phyloP scores from a whole-genome alignment of 1,139 yeast genomes.

The Kazachstania sp. region DNA sequence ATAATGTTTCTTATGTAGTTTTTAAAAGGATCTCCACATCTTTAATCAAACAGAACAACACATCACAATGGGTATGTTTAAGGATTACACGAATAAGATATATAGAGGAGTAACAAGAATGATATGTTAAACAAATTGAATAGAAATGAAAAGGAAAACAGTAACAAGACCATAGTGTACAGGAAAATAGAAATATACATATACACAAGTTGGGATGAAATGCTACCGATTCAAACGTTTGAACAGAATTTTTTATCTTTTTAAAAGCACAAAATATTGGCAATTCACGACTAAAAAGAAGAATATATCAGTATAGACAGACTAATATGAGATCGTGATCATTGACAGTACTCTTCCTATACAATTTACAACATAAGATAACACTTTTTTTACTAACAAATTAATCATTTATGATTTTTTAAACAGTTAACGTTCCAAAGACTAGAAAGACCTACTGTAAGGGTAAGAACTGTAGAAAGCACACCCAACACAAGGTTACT shows the following conservation, averaged over 20 bases:
- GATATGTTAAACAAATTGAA: neutral
- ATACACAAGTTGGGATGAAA: too few species aligned
- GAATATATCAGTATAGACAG: too few species aligned
- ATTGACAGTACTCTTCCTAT: neutral
- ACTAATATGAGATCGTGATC: neutral
- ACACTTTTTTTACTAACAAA: conserved; percentile 2
- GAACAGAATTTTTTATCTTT: too few species aligned
- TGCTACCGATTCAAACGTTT: too few species aligned
- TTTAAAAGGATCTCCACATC: neutral
- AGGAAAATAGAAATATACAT: too few species aligned
- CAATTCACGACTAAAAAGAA: too few species aligned
- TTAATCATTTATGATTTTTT: neutral
- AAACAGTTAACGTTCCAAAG: conserved; percentile 97
- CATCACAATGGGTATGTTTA: conserved; percentile 14
- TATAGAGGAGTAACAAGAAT: neutral
- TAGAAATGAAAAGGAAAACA: neutral
- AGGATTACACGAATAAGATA: neutral
- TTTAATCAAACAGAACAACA: conserved; percentile 2
- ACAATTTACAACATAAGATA: neutral
- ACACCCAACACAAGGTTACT: conserved; percentile 99
- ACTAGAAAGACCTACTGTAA: conserved; percentile 99
- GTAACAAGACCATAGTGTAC: too few species aligned
- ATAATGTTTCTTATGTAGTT: neutral
- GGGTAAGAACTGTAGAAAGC: conserved; percentile 98
- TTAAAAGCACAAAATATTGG: too few species aligned